phyloP scores from a whole-genome alignment of 2,329 filamentous ascomycete genomes.

The Beauveria varroae region DNA sequence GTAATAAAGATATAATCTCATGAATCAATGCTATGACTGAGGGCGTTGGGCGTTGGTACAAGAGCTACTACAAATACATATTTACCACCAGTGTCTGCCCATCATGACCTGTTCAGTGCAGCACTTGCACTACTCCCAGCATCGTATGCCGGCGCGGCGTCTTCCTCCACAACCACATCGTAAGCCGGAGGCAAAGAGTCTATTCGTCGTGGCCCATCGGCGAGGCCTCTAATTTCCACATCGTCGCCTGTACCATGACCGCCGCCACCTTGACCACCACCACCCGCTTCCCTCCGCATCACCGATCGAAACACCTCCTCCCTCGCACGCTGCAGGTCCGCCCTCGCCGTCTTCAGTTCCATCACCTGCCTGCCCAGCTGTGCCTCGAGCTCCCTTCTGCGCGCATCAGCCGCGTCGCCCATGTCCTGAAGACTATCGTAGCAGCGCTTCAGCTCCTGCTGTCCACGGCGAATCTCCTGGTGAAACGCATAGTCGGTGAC shows the following conservation, averaged over 20 bases:
- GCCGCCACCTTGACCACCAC: not conserved
- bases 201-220: not conserved
- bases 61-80: too few relatives aligned
- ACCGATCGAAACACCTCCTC: constrained; percentile 26
- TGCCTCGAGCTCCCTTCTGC: constrained; percentile 20
- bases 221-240: too few relatives aligned
- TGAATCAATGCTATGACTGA: too few relatives aligned
- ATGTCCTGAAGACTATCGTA: constrained; percentile 24
- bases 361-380: constrained; percentile 24
- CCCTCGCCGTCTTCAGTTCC: constrained; percentile 26
- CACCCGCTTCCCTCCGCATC: constrained; percentile 12
- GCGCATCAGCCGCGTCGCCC: constrained; percentile 23
- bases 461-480: constrained; percentile 40
- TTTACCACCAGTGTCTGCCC: too few relatives aligned
- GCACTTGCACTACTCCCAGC: too few relatives aligned
- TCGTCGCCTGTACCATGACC: not conserved
- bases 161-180: not conserved
- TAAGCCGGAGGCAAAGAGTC: constrained; percentile 1
- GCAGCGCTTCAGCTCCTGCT: constrained; percentile 28
- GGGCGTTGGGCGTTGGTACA: too few relatives aligned
- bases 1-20: too few relatives aligned
- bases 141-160: not conserved
- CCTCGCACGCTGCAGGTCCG: constrained; percentile 36
- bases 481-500: constrained; percentile 46
- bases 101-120: too few relatives aligned